A percentile compares a stretch with the other conserved stretches of the same genome.
Evolutionary conservation across 805 yeast genomes (phyloP).

Genomic region (Candida ipomoeae): DNA sequence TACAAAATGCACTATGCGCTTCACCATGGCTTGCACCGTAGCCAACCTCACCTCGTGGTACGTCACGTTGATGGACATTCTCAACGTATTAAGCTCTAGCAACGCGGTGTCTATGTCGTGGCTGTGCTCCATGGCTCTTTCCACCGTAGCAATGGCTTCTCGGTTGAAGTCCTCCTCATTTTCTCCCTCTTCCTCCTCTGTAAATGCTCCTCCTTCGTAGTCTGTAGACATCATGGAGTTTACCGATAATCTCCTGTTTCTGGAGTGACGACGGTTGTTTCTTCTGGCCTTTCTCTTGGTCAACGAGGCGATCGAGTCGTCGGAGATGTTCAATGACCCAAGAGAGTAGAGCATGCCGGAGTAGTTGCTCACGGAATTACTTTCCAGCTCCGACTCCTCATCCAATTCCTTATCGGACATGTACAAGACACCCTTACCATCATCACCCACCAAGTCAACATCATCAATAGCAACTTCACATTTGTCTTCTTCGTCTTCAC

Average conservation of each 20-base stretch:
- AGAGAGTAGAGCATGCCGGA: constrained; percentile 46
- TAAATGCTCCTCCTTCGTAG: constrained; percentile 34
- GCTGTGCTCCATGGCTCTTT: constrained; percentile 85
- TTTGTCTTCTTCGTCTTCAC: constrained; percentile 27
- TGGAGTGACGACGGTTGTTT: constrained; percentile 21
- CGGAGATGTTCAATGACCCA: constrained; percentile 49
- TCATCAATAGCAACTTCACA: constrained; percentile 15
- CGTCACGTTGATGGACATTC: constrained; percentile 96
- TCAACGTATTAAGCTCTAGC: constrained; percentile 84
- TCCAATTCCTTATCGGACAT: constrained; percentile 41
- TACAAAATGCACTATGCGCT: constrained; percentile 67
- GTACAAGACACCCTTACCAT: constrained; percentile 49
- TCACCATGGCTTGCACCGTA: constrained; percentile 66
- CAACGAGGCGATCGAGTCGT: constrained; percentile 53
- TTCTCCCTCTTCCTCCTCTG: constrained; percentile 30
- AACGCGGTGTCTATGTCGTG: constrained; percentile 93
- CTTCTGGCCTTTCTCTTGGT: constrained; percentile 44
- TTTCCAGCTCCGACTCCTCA: constrained; percentile 35
- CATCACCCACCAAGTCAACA: constrained; percentile 40
- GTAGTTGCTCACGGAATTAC: constrained; percentile 32
- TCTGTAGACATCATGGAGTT: constrained; percentile 44
- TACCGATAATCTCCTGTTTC: constrained; percentile 32
- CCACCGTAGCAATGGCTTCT: constrained; percentile 93
- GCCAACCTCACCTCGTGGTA: constrained; percentile 90
- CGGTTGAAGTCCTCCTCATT: constrained; percentile 70